phyloP scores from a whole-genome alignment of 2,329 filamentous ascomycete genomes.

The Aspergillus terreus region DNA sequence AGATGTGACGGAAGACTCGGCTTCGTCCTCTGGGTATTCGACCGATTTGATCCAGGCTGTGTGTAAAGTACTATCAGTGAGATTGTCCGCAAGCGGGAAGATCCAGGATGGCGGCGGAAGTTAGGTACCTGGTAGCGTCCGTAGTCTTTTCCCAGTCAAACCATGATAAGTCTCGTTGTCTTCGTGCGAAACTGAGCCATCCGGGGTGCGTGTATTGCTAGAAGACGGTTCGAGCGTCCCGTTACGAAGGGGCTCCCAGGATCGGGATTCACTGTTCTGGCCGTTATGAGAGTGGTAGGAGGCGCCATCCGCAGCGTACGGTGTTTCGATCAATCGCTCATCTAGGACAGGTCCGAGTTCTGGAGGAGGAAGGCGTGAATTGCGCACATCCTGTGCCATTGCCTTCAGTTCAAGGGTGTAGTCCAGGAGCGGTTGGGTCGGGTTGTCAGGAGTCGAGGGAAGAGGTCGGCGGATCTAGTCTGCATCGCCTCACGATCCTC shows the following conservation, averaged over 20 bases:
- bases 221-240: slow-evolving; percentile 18
- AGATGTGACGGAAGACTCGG: slow-evolving; percentile 31
- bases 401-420: slow-evolving; percentile 18
- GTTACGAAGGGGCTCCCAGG: slow-evolving; percentile 15
- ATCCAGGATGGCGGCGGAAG: background rate
- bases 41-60: slow-evolving; percentile 44
- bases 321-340: slow-evolving; percentile 20
- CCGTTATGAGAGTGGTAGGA: slow-evolving; percentile 9
- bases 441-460: slow-evolving; percentile 20
- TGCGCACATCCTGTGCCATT: slow-evolving; percentile 31
- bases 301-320: slow-evolving; percentile 13
- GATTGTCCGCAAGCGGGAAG: background rate
- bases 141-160: slow-evolving; percentile 15
- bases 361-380: slow-evolving; percentile 18
- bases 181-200: slow-evolving; percentile 16
- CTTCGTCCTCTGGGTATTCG: slow-evolving; percentile 34
- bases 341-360: slow-evolving; percentile 15
- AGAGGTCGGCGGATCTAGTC: slow-evolving; percentile 14
- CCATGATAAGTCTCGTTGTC: slow-evolving; percentile 3
- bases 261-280: slow-evolving; percentile 19
- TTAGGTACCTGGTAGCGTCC: slow-evolving; percentile 37
- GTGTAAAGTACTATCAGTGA: slow-evolving; percentile 4
- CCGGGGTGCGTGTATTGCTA: slow-evolving; percentile 15
- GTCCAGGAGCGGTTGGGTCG: slow-evolving; percentile 17
- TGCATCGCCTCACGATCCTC: slow-evolving; percentile 24